A percentile compares a stretch with the other conserved stretches of the same genome.
Evolutionary conservation across 345 rosid genomes (phyloP).

Genomic region (sweet orange (Citrus sinensis)): DNA sequence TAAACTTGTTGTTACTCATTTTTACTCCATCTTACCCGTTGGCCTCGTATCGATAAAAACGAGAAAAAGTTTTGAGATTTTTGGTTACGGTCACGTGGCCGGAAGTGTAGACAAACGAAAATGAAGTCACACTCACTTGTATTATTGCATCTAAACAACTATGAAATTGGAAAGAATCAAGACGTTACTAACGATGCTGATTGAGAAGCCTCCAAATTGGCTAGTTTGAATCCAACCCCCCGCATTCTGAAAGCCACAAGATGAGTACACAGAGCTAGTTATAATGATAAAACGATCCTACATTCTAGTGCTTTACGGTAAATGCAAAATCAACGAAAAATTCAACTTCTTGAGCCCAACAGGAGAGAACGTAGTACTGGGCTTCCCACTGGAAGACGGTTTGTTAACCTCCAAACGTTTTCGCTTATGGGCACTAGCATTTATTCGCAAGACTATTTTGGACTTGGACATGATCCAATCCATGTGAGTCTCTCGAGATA

Average conservation of each 20-base stretch:
- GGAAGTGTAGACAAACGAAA: background rate
- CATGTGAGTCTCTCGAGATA: no score
- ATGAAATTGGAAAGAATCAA: background rate
- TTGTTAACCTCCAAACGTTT: no score
- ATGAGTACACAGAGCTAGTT: no score
- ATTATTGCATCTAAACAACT: background rate
- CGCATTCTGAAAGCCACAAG: no score
- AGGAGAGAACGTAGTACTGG: no score
- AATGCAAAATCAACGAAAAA: background rate
- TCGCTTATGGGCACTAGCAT: no score
- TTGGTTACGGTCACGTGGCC: background rate
- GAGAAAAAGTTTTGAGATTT: background rate
- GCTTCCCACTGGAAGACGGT: no score
- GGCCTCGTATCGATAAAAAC: background rate
- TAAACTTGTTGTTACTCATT: background rate
- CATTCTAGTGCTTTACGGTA: background rate
- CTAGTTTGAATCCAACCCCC: no score
- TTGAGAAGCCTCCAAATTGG: constrained; percentile 16
- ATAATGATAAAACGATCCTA: background rate
- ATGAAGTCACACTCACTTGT: background rate
- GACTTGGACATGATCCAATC: no score
- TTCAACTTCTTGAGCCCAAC: background rate
- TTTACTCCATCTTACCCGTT: background rate
- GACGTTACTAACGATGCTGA: constrained; percentile 9
- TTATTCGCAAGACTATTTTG: no score